phyloP scores from a whole-genome alignment of 75 land plant genomes.

The Selaginella tamariscina region DNA sequence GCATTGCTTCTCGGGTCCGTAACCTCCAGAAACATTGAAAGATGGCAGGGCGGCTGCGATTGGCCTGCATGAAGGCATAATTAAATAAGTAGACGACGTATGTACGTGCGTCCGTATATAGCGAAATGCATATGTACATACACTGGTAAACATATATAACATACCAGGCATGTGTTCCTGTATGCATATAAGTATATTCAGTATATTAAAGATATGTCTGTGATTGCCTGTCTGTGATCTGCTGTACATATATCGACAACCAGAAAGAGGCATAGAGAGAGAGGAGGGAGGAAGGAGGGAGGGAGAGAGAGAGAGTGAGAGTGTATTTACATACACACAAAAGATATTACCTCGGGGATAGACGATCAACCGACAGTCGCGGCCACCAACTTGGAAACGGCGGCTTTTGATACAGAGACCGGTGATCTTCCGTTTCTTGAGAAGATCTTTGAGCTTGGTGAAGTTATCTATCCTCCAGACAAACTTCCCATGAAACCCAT shows the following conservation, averaged over 20 bases:
- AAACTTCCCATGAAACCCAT: conserved; percentile 82
- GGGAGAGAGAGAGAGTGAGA: no score
- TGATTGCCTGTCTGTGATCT: no score
- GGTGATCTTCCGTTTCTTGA: conserved; percentile 95
- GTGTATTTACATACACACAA: neutral
- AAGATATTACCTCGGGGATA: conserved; percentile 76
- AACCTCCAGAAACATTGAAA: conserved; percentile 96
- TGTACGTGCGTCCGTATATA: no score
- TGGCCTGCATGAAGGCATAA: conserved; percentile 49
- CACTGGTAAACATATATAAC: no score
- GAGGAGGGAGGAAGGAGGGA: no score
- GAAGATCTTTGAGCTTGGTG: conserved; percentile 78
- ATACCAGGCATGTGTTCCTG: no score
- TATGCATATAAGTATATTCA: no score
- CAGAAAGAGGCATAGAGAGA: no score
- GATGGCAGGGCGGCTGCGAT: conserved; percentile 96
- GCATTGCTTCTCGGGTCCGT: conserved; percentile 71
- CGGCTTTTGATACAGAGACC: conserved; percentile 93
- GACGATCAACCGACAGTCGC: conserved; percentile 92
- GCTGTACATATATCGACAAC: no score
- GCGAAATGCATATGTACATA: no score
- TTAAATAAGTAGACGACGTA: neutral
- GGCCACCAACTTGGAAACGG: conserved; percentile 85
- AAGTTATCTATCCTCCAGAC: conserved; percentile 93
- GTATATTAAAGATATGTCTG: no score